Evolutionary conservation across 257 asterid genomes (phyloP).

Genomic region (Verbena officinalis): DNA sequence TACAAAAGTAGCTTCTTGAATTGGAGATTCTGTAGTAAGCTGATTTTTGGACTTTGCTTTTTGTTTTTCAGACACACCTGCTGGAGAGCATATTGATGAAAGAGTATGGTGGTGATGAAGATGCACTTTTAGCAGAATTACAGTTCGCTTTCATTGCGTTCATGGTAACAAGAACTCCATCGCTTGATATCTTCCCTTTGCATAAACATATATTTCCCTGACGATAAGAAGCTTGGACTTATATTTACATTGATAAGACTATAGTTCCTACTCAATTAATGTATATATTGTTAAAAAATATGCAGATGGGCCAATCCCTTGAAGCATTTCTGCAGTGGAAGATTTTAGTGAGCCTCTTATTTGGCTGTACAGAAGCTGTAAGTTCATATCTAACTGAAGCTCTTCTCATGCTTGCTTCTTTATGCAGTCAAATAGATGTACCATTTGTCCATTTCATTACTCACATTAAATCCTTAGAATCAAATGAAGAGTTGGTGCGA

Average conservation of each 20-base stretch:
- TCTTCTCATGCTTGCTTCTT: neutral
- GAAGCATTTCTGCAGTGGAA: slow-evolving; percentile 96
- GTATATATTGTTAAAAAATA: slow-evolving; percentile 24
- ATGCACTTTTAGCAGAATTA: slow-evolving; percentile 81
- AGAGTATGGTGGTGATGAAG: slow-evolving; percentile 76
- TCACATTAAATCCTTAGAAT: neutral
- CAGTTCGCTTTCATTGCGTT: slow-evolving; percentile 91
- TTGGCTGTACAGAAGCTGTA: slow-evolving; percentile 92
- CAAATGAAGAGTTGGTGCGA: too few relatives aligned
- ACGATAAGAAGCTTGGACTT: slow-evolving; percentile 16
- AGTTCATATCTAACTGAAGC: slow-evolving; percentile 36
- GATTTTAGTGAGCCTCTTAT: slow-evolving; percentile 66
- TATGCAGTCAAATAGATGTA: slow-evolving; percentile 16
- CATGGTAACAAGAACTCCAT: slow-evolving; percentile 54
- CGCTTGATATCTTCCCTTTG: slow-evolving; percentile 9
- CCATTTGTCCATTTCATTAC: slow-evolving; percentile 7
- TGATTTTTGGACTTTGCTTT: slow-evolving; percentile 24
- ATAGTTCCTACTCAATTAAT: slow-evolving; percentile 20
- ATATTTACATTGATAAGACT: slow-evolving; percentile 3
- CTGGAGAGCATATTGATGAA: slow-evolving; percentile 70
- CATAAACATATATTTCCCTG: neutral
- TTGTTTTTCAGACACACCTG: slow-evolving; percentile 62
- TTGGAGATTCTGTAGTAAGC: slow-evolving; percentile 12
- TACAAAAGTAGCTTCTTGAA: slow-evolving; percentile 7
- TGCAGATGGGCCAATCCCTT: slow-evolving; percentile 98